Conservation (phyloP, 345 rosid species). For the Bruguiera sexangula region DNA sequence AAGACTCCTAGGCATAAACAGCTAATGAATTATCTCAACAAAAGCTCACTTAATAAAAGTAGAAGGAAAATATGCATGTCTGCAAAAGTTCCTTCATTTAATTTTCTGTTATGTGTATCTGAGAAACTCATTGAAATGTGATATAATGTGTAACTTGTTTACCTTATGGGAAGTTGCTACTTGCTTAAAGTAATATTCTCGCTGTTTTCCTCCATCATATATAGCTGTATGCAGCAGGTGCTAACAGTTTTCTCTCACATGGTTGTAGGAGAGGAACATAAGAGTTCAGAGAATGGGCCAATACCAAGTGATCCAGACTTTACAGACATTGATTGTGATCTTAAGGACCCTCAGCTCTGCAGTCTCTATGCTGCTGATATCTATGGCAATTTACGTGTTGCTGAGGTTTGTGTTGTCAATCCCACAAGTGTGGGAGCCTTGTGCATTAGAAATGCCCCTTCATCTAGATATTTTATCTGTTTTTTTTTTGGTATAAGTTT, state of each 20-base stretch:
- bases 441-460: no score
- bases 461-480: no score
- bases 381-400: constrained; percentile 58
- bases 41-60: not conserved
- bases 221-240: constrained; percentile 9
- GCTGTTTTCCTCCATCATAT: not conserved
- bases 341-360: constrained; percentile 65
- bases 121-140: no score
- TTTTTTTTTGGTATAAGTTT: not conserved
- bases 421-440: no score
- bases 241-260: constrained; percentile 22
- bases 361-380: constrained; percentile 74
- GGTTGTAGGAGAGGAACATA: constrained; percentile 37
- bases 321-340: constrained; percentile 62
- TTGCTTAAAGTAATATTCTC: not conserved
- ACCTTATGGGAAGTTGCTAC: not conserved
- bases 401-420: constrained; percentile 57
- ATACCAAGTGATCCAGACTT: constrained; percentile 36
- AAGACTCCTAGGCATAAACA: no score
- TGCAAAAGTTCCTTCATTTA: no score
- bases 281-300: constrained; percentile 23
- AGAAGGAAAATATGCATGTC: not conserved
- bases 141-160: no score
- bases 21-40: no score
- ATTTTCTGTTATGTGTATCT: no score